Evolutionary conservation across 768 basidiomycete species (phyloP), one percentile per base, ranked within the genome.

Genomic region (Boletus vinaceobasis): DNA sequence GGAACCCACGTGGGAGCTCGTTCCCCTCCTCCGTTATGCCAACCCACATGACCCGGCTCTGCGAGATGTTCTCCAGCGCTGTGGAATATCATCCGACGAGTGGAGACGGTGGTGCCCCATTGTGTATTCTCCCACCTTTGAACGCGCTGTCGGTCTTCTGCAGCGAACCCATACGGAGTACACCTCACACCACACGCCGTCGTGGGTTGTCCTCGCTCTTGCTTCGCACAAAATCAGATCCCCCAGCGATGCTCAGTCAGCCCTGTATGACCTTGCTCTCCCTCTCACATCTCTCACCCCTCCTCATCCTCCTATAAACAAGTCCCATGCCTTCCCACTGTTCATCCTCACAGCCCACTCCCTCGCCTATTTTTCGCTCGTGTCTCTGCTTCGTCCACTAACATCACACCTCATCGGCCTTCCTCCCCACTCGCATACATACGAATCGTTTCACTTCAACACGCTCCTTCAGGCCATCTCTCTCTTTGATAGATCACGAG

Each of bases 201-300:
- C 75, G 0, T 88, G 85, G 85, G 68, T 85, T n/a, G 64, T 79
- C 11, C 67, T 87, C 31, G 74, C 77, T 43, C 71, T 86, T 39
- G 68, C 79, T 15, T 69, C 65, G 4, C 75, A 75, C 67, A 79
- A 76, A 64, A 72, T 84, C 11, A 70, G 64, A n/a, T 77, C 78
- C 0, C 65, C 74, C 1, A 52, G 52, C 15, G 77, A 86, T 23
- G 84, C 82, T 0, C 66, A 70, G 19, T 73, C 73, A 0, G 71
- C 74, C 1, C 60, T 81, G 33, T 60, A 78, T 38, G 74, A 77
- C 48, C 66, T 87, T 23, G 71, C 77, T 4, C 67, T 76, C 55
- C 54, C 71, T 1, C 71, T 83, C 43, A 64, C 81, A 8, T 56
- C 70, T 11, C 23, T 50, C 5, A 43, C 73, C 1, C 65, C 77